These are phyloP conservation scores for Paralagenidium karlingii DNA, from an alignment of 352 stramenopile genomes.

Conservation along the genomic window DNA sequence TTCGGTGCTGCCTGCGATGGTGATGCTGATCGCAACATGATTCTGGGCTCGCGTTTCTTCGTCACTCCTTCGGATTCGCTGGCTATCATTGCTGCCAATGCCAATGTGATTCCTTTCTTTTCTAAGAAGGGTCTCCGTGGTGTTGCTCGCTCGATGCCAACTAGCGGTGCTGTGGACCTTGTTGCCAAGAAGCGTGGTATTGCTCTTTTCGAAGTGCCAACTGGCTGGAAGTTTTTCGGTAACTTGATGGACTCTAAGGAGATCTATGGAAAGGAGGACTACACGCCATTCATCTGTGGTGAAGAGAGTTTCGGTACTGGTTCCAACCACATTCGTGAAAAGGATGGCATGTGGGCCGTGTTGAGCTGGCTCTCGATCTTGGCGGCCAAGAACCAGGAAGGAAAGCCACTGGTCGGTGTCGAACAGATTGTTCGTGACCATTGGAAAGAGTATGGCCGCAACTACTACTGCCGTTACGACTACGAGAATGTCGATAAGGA, in stretches of 20 bases:
- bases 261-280: slow-evolving; percentile 93
- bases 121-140: slow-evolving; percentile 86
- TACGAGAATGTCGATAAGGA: slow-evolving; percentile 97
- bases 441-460: slow-evolving; percentile 95
- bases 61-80: slow-evolving; percentile 98
- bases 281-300: slow-evolving; percentile 98
- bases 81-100: slow-evolving; percentile 97
- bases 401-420: slow-evolving; percentile 89
- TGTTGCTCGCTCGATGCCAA: slow-evolving; percentile 98
- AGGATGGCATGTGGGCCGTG: slow-evolving; percentile 99
- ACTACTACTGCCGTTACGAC: slow-evolving; percentile 99
- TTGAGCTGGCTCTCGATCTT: slow-evolving; percentile 98
- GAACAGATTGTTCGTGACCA: slow-evolving; percentile 93
- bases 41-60: slow-evolving; percentile 96
- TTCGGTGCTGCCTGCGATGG: slow-evolving; percentile 97
- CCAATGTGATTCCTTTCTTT: slow-evolving; percentile 95
- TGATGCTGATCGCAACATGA: slow-evolving; percentile 98
- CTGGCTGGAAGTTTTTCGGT: slow-evolving; percentile 99
- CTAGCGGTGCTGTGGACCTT: slow-evolving; percentile 93
- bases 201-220: slow-evolving; percentile 95
- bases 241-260: slow-evolving; percentile 99
- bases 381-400: slow-evolving; percentile 75
- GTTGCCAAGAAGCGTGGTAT: slow-evolving; percentile 94
- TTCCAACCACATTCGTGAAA: slow-evolving; percentile 98
- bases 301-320: slow-evolving; percentile 98